Evolutionary conservation across 2,329 filamentous ascomycete species (phyloP).

Genomic region (Fusarium sp.): DNA sequence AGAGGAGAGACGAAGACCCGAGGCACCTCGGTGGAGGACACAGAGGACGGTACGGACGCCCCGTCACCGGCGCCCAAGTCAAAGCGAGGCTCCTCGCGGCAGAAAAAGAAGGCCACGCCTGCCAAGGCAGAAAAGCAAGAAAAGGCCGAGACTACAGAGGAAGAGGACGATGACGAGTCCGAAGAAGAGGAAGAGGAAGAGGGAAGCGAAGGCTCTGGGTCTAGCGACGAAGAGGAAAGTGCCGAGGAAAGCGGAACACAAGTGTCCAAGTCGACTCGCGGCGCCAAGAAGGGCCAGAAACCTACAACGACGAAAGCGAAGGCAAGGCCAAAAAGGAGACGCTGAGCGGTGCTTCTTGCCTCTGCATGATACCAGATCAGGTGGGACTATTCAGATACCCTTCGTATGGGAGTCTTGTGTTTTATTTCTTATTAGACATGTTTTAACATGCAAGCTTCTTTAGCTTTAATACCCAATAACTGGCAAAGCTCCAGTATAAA

Average conservation of each 20-base stretch:
- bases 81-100: constrained; percentile 57
- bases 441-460: not conserved
- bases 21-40: constrained; percentile 61
- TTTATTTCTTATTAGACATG: not conserved
- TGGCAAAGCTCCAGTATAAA: not conserved
- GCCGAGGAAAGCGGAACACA: constrained; percentile 55
- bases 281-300: constrained; percentile 51
- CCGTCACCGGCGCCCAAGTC: constrained; percentile 52
- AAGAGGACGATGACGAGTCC: constrained; percentile 52
- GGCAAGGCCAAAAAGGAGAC: constrained; percentile 50
- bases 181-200: constrained; percentile 54
- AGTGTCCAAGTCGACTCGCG: constrained; percentile 53
- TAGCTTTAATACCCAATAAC: not conserved
- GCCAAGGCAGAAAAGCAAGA: constrained; percentile 57
- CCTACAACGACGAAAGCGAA: constrained; percentile 42
- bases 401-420: constrained; percentile 13
- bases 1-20: constrained; percentile 56
- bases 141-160: constrained; percentile 51
- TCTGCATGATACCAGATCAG: not conserved
- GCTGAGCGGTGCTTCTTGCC: constrained; percentile 33
- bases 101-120: constrained; percentile 59
- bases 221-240: constrained; percentile 51
- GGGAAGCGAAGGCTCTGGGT: constrained; percentile 50
- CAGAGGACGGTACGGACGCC: constrained; percentile 59
- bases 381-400: constrained; percentile 24